A percentile compares a stretch with the other conserved stretches of the same genome.
phyloP scores from a whole-genome alignment of 257 asterid species.

The Cruciata laevipes region DNA sequence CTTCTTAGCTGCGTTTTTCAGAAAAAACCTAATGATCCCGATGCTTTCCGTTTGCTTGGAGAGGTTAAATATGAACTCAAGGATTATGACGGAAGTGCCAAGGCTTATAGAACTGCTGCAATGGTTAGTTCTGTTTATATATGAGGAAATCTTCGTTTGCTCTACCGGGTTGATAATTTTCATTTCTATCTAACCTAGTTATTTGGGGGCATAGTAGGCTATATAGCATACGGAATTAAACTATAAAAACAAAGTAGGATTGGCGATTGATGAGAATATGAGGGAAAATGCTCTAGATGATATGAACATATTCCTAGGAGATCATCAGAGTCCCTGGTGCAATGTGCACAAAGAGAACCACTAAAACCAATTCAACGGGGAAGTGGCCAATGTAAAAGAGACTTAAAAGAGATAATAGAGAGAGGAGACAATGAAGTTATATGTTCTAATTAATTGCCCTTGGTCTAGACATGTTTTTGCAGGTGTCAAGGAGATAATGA shows the following conservation, averaged over 20 bases:
- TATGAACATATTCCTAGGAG: too few relatives aligned
- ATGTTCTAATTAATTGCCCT: background rate
- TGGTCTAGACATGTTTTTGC: constrained; percentile 18
- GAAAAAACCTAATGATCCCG: constrained; percentile 70
- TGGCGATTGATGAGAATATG: too few relatives aligned
- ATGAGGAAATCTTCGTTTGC: background rate
- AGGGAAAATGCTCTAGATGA: too few relatives aligned
- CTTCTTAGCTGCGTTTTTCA: constrained; percentile 29
- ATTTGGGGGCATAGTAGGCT: background rate
- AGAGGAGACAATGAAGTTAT: background rate
- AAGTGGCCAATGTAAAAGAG: background rate
- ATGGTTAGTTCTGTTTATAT: constrained; percentile 40
- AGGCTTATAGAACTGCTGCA: constrained; percentile 63
- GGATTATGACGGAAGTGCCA: constrained; percentile 80
- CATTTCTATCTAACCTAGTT: background rate
- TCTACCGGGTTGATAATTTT: background rate
- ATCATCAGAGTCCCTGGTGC: too few relatives aligned
- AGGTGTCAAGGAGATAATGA: constrained; percentile 42
- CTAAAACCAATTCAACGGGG: too few relatives aligned
- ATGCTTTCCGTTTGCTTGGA: constrained; percentile 87
- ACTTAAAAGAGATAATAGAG: background rate
- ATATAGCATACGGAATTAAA: too few relatives aligned
- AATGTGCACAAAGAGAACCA: too few relatives aligned
- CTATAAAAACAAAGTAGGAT: too few relatives aligned
- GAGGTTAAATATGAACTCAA: constrained; percentile 81